Percentiles rank a stretch among this genome's conserved stretches.
phyloP scores from a whole-genome alignment of 1,139 yeast genomes.

The Taphrina confusa region DNA sequence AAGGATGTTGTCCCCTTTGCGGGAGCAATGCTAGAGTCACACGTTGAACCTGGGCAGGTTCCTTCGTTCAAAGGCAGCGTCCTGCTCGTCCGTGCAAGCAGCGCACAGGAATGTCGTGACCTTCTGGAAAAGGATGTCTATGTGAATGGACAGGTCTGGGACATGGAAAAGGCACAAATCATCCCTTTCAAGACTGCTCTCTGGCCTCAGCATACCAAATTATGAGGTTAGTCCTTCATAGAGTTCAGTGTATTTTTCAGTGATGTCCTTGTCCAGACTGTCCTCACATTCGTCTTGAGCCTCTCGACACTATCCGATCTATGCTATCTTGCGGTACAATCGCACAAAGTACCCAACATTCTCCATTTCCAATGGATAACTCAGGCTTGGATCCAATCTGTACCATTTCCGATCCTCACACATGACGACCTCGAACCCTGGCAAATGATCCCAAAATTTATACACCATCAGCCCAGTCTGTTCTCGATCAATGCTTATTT shows the following conservation, averaged over 20 bases:
- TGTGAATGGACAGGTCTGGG: constrained; percentile 73
- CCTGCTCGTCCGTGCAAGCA: constrained; percentile 62
- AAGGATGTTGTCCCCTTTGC: constrained; percentile 6
- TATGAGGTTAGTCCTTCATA: too few relatives aligned
- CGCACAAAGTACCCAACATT: constrained; percentile 33
- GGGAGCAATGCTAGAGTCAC: constrained; percentile 44
- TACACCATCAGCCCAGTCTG: constrained; percentile 26
- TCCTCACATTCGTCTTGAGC: background rate
- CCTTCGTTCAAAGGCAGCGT: constrained; percentile 71
- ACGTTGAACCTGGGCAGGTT: constrained; percentile 49
- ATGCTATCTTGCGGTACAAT: constrained; percentile 18
- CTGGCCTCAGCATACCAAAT: too few relatives aligned
- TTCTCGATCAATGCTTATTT: background rate
- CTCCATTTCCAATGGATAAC: constrained; percentile 29
- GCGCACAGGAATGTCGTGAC: constrained; percentile 64
- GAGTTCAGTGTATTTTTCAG: too few relatives aligned
- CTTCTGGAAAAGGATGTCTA: constrained; percentile 65
- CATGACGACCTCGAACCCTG: constrained; percentile 11
- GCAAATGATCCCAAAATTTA: constrained; percentile 30
- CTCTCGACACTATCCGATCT: background rate
- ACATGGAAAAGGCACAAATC: constrained; percentile 61
- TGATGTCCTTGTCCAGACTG: background rate
- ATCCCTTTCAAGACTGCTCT: constrained; percentile 32
- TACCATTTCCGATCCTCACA: constrained; percentile 29
- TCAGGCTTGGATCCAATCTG: constrained; percentile 7